Conservation (phyloP, 169 alveolate genomes). For the Eimeria maxima region DNA sequence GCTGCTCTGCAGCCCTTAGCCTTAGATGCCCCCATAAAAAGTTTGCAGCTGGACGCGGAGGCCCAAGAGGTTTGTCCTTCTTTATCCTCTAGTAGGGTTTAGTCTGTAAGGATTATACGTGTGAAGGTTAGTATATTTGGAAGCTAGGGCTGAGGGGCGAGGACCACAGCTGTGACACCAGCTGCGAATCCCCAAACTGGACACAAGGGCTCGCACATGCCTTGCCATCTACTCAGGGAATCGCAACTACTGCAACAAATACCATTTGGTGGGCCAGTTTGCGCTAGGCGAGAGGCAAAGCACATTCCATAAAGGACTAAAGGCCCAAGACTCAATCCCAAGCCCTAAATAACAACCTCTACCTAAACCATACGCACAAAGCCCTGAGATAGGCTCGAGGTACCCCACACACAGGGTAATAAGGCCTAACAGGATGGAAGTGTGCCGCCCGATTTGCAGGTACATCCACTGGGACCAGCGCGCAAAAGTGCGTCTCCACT, state of each 20-base stretch:
- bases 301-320: background rate
- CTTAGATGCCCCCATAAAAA: slow-evolving; percentile 66
- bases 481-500: slow-evolving; percentile 80
- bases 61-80: slow-evolving; percentile 71
- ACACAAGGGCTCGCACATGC: background rate
- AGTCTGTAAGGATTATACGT: background rate
- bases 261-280: slow-evolving; percentile 66
- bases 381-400: background rate
- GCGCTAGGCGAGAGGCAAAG: background rate
- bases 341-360: background rate
- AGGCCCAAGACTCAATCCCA: background rate
- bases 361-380: background rate
- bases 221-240: slow-evolving; percentile 34
- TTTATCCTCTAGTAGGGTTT: background rate
- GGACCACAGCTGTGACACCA: background rate
- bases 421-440: background rate
- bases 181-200: background rate
- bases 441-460: slow-evolving; percentile 26
- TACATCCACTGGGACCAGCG: slow-evolving; percentile 81
- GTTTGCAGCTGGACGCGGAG: slow-evolving; percentile 71
- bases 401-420: background rate
- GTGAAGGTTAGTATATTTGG: background rate
- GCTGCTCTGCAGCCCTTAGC: slow-evolving; percentile 23
- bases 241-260: slow-evolving; percentile 74
- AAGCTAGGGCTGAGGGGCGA: background rate